phyloP scores from a whole-genome alignment of 2,329 filamentous ascomycete genomes.

The Beauveria scarabaeidicola region DNA sequence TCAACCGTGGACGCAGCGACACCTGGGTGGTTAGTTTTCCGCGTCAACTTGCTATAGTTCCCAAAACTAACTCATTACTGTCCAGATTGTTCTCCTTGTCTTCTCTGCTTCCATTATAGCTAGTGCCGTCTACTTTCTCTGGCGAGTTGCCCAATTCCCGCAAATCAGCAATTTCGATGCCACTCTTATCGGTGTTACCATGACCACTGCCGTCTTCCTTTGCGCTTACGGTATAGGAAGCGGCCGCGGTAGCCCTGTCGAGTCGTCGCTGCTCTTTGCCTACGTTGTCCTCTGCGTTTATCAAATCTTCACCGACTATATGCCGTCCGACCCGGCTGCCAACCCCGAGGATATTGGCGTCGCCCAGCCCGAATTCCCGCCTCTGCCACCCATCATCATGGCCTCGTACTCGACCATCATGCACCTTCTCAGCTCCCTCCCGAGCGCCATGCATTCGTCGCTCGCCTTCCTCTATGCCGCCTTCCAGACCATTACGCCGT shows the following conservation, averaged over 20 bases:
- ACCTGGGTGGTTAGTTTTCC: slow-evolving; percentile 74
- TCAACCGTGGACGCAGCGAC: slow-evolving; percentile 87
- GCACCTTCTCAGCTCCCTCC: slow-evolving; percentile 74
- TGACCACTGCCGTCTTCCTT: slow-evolving; percentile 87
- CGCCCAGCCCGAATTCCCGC: slow-evolving; percentile 79
- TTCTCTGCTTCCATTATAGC: slow-evolving; percentile 87
- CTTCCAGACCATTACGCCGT: slow-evolving; percentile 90
- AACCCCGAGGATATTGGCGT: slow-evolving; percentile 39
- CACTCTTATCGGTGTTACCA: slow-evolving; percentile 81
- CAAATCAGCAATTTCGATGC: slow-evolving; percentile 89
- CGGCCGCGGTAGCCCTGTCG: slow-evolving; percentile 87
- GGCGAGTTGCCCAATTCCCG: slow-evolving; percentile 88
- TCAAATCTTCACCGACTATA: slow-evolving; percentile 98
- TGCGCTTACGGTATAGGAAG: slow-evolving; percentile 91
- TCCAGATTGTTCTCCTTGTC: slow-evolving; percentile 76
- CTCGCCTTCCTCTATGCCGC: slow-evolving; percentile 84
- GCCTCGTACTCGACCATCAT: slow-evolving; percentile 90
- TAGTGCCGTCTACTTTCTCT: slow-evolving; percentile 91
- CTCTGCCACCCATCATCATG: slow-evolving; percentile 97
- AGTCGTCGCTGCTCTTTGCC: slow-evolving; percentile 90
- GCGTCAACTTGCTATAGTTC: background rate
- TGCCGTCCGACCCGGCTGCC: slow-evolving; percentile 63
- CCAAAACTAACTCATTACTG: slow-evolving; percentile 14
- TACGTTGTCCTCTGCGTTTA: slow-evolving; percentile 98
- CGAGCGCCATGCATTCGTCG: slow-evolving; percentile 71